These are phyloP conservation scores for Talaromyces stipitatus DNA, from an alignment of 495 filamentous ascomycete genomes.

Conservation along the genomic window DNA sequence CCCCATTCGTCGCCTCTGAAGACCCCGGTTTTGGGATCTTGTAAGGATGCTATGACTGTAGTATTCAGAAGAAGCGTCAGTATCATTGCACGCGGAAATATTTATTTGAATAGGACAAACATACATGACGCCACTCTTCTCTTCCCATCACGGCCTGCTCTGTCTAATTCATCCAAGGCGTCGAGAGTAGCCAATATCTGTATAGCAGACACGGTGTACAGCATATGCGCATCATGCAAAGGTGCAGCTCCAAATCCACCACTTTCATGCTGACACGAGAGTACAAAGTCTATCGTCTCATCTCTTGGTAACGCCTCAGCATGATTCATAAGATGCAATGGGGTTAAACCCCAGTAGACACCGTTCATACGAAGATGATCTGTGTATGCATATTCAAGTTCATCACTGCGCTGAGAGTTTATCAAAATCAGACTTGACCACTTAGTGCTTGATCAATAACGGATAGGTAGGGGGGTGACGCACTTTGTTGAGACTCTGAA, in stretches of 20 bases:
- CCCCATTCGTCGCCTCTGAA: constrained; percentile 96
- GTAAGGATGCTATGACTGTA: constrained; percentile 71
- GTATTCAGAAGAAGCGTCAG: constrained; percentile 14
- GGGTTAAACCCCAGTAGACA: constrained; percentile 91
- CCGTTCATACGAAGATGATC: constrained; percentile 93
- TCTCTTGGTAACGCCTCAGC: constrained; percentile 74
- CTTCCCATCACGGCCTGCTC: constrained; percentile 55
- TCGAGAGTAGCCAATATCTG: constrained; percentile 83
- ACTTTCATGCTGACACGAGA: constrained; percentile 79
- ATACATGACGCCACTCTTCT: constrained; percentile 66
- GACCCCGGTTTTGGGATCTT: constrained; percentile 71
- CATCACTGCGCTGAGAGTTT: constrained; percentile 64
- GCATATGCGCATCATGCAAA: constrained; percentile 89
- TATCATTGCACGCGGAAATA: background rate
- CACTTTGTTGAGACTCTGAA: constrained; percentile 84
- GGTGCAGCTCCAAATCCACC: constrained; percentile 93
- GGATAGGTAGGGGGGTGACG: constrained; percentile 26
- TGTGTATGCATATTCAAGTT: constrained; percentile 94
- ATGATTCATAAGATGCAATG: constrained; percentile 74
- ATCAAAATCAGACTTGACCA: background rate
- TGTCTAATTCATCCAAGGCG: constrained; percentile 75
- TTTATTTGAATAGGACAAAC: constrained; percentile 16
- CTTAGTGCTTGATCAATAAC: background rate
- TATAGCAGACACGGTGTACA: constrained; percentile 88
- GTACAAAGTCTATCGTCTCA: constrained; percentile 81